These are phyloP conservation scores for Colletotrichum tropicale DNA, from an alignment of 2,329 filamentous ascomycete genomes.

Conservation along the genomic window DNA sequence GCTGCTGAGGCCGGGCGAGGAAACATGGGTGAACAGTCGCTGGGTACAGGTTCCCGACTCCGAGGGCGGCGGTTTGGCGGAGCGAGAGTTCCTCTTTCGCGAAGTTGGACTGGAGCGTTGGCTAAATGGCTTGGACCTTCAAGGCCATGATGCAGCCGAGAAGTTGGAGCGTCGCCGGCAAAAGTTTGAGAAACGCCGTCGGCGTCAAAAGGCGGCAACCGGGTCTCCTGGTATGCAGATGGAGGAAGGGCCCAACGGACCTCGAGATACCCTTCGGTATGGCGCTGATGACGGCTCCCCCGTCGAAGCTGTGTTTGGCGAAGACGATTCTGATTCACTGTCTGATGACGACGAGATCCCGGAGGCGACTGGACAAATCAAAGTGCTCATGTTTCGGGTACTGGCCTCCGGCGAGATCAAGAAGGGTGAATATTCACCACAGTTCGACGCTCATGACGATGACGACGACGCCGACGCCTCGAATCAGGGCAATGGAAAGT, in stretches of 20 bases:
- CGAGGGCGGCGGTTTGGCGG: constrained; percentile 91
- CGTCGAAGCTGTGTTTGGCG: constrained; percentile 70
- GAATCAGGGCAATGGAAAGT: constrained; percentile 57
- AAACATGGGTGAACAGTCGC: constrained; percentile 98
- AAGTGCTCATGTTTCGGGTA: constrained; percentile 94
- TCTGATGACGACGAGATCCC: constrained; percentile 86
- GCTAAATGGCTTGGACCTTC: constrained; percentile 95
- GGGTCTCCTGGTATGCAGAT: constrained; percentile 41
- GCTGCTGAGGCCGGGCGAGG: constrained; percentile 86
- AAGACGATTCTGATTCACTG: constrained; percentile 76
- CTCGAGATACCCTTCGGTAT: constrained; percentile 74
- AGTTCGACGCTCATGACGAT: constrained; percentile 96
- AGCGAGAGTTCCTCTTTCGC: constrained; percentile 95
- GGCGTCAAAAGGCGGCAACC: constrained; percentile 60
- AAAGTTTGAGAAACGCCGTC: constrained; percentile 74
- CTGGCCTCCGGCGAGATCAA: constrained; percentile 97
- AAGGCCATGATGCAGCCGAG: constrained; percentile 88
- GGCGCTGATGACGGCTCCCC: constrained; percentile 77
- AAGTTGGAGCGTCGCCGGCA: constrained; percentile 87
- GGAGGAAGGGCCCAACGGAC: constrained; percentile 47
- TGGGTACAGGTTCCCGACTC: constrained; percentile 94
- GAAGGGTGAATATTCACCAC: constrained; percentile 95
- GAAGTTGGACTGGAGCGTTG: constrained; percentile 96
- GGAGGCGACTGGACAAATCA: constrained; percentile 96
- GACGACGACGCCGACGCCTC: constrained; percentile 70